A percentile compares a stretch with the other conserved stretches of the same genome.
Conservation (phyloP, 2,329 filamentous ascomycete species). For the Neonectria ditissima region DNA sequence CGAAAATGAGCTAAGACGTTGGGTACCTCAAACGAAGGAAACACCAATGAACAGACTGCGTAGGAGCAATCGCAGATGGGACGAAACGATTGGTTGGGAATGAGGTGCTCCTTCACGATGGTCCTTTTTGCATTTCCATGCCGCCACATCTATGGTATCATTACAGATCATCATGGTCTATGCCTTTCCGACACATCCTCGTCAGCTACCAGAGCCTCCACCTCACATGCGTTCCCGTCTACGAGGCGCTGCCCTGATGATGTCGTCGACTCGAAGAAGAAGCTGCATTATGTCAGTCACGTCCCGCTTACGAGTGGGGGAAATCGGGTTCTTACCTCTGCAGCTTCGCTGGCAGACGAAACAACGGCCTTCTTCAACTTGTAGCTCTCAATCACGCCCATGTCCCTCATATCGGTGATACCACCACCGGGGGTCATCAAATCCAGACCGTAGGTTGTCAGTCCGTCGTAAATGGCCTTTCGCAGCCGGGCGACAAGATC, state of each 20-base stretch:
- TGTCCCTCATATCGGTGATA: slow-evolving; percentile 93
- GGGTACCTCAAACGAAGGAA: not conserved
- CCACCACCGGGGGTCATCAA: slow-evolving; percentile 89
- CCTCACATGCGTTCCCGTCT: slow-evolving; percentile 55
- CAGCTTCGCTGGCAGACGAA: slow-evolving; percentile 93
- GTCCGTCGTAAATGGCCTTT: slow-evolving; percentile 93
- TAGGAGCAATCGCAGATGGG: not conserved
- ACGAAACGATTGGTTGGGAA: slow-evolving; percentile 20
- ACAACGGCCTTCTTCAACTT: slow-evolving; percentile 99
- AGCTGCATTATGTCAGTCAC: slow-evolving; percentile 65
- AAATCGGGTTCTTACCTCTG: slow-evolving; percentile 76
- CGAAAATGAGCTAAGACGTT: not conserved
- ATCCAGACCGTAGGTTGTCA: slow-evolving; percentile 92
- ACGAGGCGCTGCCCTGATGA: slow-evolving; percentile 92
- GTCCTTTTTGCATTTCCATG: slow-evolving; percentile 46
- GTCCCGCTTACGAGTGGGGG: not conserved
- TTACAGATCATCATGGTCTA: slow-evolving; percentile 52
- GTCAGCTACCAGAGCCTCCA: slow-evolving; percentile 30
- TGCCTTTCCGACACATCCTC: slow-evolving; percentile 42
- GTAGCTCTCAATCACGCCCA: slow-evolving; percentile 97
- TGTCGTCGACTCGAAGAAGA: slow-evolving; percentile 94
- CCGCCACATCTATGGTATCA: slow-evolving; percentile 53
- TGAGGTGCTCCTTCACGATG: slow-evolving; percentile 41
- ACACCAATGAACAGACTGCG: not conserved
- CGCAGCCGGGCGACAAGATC: slow-evolving; percentile 92